Base-by-base conservation (phyloP, 495 filamentous ascomycete genomes). In the Amniculicola lignicola region DNA sequence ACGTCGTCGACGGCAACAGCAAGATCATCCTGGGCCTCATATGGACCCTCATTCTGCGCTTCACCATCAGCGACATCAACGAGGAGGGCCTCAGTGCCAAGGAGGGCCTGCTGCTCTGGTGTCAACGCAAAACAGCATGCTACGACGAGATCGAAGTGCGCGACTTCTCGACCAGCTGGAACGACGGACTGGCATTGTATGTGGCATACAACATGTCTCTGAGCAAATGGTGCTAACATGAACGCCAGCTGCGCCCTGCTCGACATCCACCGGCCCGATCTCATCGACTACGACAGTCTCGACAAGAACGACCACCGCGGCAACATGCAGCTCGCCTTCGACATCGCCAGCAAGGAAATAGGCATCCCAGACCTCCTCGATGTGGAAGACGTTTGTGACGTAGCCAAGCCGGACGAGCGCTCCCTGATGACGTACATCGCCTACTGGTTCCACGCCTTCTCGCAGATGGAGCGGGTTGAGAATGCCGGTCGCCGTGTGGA, bases 401-500 rank as follows among this genome's bases (percentile, higher is more conserved):
- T 98, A 12, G 82, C 89, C 10, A 92, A 88, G 70, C 93, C 93
- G 11, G 93, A 98, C 63, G 93, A 98, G 70, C 86, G 90, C 53
- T 92, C 87, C 61, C 78, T 98, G 68, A 97, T 98, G 92, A 98
- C 93, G 4, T 98, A 98, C 67, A 97, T 98, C 61, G 93, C 93
- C 54, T 97, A 97, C 71, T 98, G 94, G 93, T 98, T 97, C 79
- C 93, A 98, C 64, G 94, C 93, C 53, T 98, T 98, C 66, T 96
- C 91, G 19, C 90, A 96, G 66, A 88, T 98, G 81, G 93, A 98
- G 71, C 81, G 90, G 58, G 94, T 98, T 11, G 93, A 98, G 67
- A 98, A 97, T 68, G 94, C 94, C 1, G 93, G 93, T 2, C 81
- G 93, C 49, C 81, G 93, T 53, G 93, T 98, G 2, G 93, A 98